A percentile compares a stretch with the other conserved stretches of the same genome.
Evolutionary conservation across 2,329 filamentous ascomycete genomes (phyloP).

Genomic region (Aspergillus chevalieri): DNA sequence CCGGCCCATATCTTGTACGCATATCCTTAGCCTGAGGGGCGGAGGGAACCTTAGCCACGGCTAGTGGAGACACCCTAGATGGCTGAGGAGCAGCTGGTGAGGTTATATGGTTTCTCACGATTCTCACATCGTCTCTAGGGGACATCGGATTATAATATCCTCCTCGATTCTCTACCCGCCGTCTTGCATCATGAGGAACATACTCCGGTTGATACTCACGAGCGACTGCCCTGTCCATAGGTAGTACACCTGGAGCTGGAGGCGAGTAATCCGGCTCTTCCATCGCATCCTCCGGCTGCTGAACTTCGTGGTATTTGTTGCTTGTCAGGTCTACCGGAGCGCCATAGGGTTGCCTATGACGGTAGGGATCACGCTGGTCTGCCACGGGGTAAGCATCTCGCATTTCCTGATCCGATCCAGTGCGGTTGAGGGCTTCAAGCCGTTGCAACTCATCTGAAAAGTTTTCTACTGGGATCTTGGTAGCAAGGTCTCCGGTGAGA

Average conservation of each 20-base stretch:
- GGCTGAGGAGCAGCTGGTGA: constrained; percentile 70
- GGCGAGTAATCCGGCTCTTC: constrained; percentile 47
- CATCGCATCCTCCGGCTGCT: constrained; percentile 26
- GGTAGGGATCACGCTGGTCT: constrained; percentile 28
- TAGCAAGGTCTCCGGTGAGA: constrained; percentile 26
- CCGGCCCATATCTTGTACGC: constrained; percentile 30
- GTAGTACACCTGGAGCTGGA: constrained; percentile 35
- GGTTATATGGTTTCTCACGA: constrained; percentile 67
- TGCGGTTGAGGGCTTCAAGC: constrained; percentile 32
- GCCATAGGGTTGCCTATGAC: constrained; percentile 24
- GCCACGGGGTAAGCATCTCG: constrained; percentile 34
- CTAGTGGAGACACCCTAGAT: constrained; percentile 58
- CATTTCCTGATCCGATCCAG: constrained; percentile 33
- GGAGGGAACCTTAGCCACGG: constrained; percentile 46
- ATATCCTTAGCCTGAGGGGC: constrained; percentile 52
- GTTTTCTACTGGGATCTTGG: constrained; percentile 28
- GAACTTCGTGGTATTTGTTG: constrained; percentile 16
- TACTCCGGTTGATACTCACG: constrained; percentile 17
- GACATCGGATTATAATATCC: constrained; percentile 34
- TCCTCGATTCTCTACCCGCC: constrained; percentile 36
- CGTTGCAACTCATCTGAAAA: constrained; percentile 32
- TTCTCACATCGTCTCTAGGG: constrained; percentile 47
- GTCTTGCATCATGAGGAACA: constrained; percentile 26
- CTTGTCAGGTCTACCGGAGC: constrained; percentile 13
- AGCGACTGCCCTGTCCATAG: constrained; percentile 23